A percentile compares a stretch with the other conserved stretches of the same genome.
Evolutionary conservation across 2,329 filamentous ascomycete species (phyloP).

Genomic region (Fusarium brevicatenulatum): DNA sequence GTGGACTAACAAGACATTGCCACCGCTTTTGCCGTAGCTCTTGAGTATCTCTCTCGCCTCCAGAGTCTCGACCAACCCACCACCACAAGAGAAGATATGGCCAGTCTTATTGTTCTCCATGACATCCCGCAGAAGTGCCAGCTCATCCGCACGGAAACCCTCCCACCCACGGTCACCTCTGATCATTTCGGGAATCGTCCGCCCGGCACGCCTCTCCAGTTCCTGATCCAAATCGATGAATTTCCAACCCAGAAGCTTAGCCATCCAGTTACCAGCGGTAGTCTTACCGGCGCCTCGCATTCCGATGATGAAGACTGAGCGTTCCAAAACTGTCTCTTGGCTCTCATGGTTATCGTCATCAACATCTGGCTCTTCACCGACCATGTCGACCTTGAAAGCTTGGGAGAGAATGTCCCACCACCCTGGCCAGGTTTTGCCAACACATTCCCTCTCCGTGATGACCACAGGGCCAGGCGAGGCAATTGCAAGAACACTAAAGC

Average conservation of each 20-base stretch:
- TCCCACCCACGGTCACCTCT: slow-evolving; percentile 80
- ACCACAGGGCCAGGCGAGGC: slow-evolving; percentile 76
- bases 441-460: slow-evolving; percentile 90
- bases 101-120: slow-evolving; percentile 79
- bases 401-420: slow-evolving; percentile 94
- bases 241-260: slow-evolving; percentile 76
- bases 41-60: slow-evolving; percentile 80
- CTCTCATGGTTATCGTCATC: slow-evolving; percentile 24
- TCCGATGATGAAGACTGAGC: slow-evolving; percentile 91
- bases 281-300: slow-evolving; percentile 99
- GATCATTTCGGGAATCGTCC: slow-evolving; percentile 88
- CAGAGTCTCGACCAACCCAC: slow-evolving; percentile 88
- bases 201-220: slow-evolving; percentile 77
- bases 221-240: slow-evolving; percentile 90
- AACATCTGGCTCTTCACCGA: slow-evolving; percentile 72
- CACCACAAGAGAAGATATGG: slow-evolving; percentile 91
- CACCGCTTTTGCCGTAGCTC: slow-evolving; percentile 78
- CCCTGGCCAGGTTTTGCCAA: slow-evolving; percentile 97
- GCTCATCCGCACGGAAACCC: slow-evolving; percentile 83
- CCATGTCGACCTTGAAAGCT: slow-evolving; percentile 79
- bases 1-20: slow-evolving; percentile 87
- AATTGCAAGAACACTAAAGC: slow-evolving; percentile 88
- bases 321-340: slow-evolving; percentile 48
- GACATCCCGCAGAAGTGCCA: slow-evolving; percentile 76
- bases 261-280: slow-evolving; percentile 88